Evolutionary conservation across 2,329 filamentous ascomycete genomes (phyloP).

Genomic region (Colletotrichum truncatum): DNA sequence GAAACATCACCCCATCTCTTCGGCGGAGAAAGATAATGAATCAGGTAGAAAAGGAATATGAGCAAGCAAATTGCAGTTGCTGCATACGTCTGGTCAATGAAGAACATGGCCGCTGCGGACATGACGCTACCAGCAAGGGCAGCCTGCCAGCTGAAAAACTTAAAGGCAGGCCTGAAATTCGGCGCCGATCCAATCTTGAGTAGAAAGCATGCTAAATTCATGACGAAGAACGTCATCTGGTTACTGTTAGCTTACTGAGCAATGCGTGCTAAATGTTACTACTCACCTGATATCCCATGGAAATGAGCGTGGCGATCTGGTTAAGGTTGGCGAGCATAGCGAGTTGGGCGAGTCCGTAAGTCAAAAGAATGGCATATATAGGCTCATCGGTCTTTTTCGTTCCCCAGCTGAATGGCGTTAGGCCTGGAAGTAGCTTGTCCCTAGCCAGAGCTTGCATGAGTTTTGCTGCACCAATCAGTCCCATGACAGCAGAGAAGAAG

Average conservation of each 20-base stretch:
- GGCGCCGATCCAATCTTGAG: constrained; percentile 88
- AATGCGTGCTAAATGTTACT: neutral
- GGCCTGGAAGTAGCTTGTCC: constrained; percentile 80
- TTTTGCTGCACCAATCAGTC: constrained; percentile 85
- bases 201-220: constrained; percentile 87
- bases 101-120: constrained; percentile 87
- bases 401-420: constrained; percentile 78
- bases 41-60: constrained; percentile 81
- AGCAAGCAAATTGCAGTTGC: constrained; percentile 78
- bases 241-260: neutral
- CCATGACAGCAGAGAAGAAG: constrained; percentile 88
- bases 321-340: constrained; percentile 87
- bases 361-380: constrained; percentile 78
- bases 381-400: constrained; percentile 79
- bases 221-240: constrained; percentile 88
- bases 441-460: constrained; percentile 84
- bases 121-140: constrained; percentile 78
- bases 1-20: constrained; percentile 93
- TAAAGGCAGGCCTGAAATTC: constrained; percentile 88
- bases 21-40: constrained; percentile 85
- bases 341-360: constrained; percentile 78
- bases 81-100: constrained; percentile 85
- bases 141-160: constrained; percentile 89
- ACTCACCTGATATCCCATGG: constrained; percentile 82
- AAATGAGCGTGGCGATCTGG: constrained; percentile 88